Evolutionary conservation across 164 flowering plant genomes (phyloP).

Genomic region (Aristolochia californica): DNA sequence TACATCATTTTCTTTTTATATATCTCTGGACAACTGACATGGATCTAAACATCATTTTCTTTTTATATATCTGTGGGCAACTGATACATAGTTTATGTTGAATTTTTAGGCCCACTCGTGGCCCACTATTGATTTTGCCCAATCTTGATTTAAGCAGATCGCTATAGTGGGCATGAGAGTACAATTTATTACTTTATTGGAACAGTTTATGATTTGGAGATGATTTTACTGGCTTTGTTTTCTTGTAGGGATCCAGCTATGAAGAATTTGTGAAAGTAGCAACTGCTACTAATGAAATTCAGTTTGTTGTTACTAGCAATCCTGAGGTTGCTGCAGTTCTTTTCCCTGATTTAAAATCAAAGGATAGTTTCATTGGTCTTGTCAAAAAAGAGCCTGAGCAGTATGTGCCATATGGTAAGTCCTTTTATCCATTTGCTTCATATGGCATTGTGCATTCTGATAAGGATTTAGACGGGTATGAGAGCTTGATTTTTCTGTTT

Average conservation of each 20-base stretch:
- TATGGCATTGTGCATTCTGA: background rate
- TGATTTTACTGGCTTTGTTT: background rate
- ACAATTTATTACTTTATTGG: no score
- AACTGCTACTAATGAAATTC: conserved; percentile 55
- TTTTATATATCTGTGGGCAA: no score
- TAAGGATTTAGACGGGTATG: background rate
- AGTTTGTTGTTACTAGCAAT: conserved; percentile 61
- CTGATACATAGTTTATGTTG: no score
- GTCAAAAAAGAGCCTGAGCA: conserved; percentile 84
- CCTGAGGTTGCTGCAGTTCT: conserved; percentile 50
- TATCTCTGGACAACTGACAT: no score
- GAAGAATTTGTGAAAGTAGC: conserved; percentile 77
- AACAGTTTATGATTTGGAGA: no score
- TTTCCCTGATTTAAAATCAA: conserved; percentile 39
- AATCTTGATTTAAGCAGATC: no score
- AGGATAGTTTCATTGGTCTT: conserved; percentile 49
- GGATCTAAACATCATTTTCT: no score
- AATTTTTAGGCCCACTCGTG: no score
- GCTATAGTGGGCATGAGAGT: no score
- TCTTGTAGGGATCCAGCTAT: conserved; percentile 53
- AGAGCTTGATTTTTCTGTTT: no score
- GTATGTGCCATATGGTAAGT: conserved; percentile 65
- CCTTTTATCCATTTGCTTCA: conserved; percentile 2
- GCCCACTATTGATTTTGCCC: no score
- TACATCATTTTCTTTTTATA: no score